Conservation (phyloP, 2,329 filamentous ascomycete genomes). For the Alternaria triticina region DNA sequence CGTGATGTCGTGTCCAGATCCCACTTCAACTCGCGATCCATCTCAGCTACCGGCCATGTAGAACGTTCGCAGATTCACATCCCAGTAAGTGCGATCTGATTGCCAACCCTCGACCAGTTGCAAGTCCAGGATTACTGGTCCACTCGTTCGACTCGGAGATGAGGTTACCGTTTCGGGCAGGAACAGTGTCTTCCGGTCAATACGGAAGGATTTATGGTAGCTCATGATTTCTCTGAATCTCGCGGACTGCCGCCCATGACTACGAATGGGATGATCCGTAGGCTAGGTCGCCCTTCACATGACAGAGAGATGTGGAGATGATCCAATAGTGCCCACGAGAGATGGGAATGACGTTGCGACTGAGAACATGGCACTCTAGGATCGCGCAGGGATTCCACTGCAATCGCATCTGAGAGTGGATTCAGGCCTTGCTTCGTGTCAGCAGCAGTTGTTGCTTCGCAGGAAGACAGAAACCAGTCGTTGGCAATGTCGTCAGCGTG, state of each 20-base stretch:
- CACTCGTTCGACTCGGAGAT: slow-evolving; percentile 1
- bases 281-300: background rate
- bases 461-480: background rate
- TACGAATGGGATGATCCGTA: background rate
- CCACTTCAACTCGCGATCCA: background rate
- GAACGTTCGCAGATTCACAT: background rate
- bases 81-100: background rate
- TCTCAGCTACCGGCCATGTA: background rate
- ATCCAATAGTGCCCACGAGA: slow-evolving; percentile 2
- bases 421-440: background rate
- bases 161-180: background rate
- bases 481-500: background rate
- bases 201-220: background rate
- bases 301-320: slow-evolving; percentile 4
- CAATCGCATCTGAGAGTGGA: background rate
- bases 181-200: background rate
- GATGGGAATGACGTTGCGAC: slow-evolving; percentile 4
- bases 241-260: background rate
- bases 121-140: background rate
- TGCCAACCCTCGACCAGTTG: background rate
- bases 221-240: background rate
- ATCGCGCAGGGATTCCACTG: background rate
- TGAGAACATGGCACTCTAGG: background rate
- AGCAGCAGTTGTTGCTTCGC: background rate
- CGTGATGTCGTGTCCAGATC: slow-evolving; percentile 1